These are phyloP conservation scores for Syzygium oleosum DNA, from an alignment of 345 rosid genomes.

Conservation along the genomic window DNA sequence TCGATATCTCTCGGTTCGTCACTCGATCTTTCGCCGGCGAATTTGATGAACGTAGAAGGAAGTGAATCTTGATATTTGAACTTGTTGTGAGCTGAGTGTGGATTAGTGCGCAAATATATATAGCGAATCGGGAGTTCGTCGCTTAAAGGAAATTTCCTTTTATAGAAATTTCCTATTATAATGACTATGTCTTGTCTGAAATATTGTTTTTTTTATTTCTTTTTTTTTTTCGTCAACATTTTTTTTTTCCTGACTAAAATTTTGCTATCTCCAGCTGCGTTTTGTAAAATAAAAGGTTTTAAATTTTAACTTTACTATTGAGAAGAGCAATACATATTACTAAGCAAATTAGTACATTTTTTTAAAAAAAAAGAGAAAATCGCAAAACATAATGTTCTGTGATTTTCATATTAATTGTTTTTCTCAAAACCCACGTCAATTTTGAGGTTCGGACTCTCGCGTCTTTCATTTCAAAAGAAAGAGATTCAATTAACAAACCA, in stretches of 20 bases:
- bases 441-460: too few relatives aligned
- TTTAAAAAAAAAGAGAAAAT: too few relatives aligned
- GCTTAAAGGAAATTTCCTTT: not conserved
- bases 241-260: not conserved
- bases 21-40: not conserved
- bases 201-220: not conserved
- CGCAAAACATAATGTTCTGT: too few relatives aligned
- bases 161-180: not conserved
- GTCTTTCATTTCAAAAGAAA: too few relatives aligned
- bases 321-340: too few relatives aligned
- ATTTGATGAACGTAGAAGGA: not conserved
- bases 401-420: too few relatives aligned
- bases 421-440: too few relatives aligned
- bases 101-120: not conserved
- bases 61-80: not conserved
- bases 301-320: too few relatives aligned
- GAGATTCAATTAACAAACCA: too few relatives aligned
- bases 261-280: not conserved
- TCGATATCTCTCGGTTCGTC: not conserved
- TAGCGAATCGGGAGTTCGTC: not conserved
- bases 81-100: not conserved
- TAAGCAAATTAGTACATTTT: too few relatives aligned
- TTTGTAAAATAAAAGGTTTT: too few relatives aligned
- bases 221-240: not conserved
- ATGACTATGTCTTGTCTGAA: not conserved